Evolutionary conservation across 2,329 filamentous ascomycete species (phyloP), one percentile per base, ranked within the genome.

Genomic region (Fusarium hostae): DNA sequence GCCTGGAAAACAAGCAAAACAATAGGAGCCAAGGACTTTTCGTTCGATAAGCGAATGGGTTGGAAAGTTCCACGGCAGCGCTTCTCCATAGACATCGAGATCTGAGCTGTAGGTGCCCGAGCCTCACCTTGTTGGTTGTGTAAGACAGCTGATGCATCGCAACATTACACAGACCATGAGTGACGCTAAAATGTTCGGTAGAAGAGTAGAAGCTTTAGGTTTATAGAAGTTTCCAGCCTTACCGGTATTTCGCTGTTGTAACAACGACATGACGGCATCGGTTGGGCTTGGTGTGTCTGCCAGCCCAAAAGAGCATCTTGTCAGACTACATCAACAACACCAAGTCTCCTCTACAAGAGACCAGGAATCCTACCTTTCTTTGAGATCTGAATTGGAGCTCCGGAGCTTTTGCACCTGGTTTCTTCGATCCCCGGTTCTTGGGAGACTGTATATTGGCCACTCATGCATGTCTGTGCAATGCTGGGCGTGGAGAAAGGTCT

Each of bases 51-150:
- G 40, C 39, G 52, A 54, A 58, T 37, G 56, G n/a, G 2, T 59
- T 63, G 5, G 65, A 72, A 70, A 57, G 47, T 63, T 72, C 44
- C 40, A 66, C 39, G 54, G 57, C 44, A 61, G 39, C 44, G 43
- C 59, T 44, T 39, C 52, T 51, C 44, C 44, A 20, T 54, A 4
- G 15, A 13, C 54, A 72, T 72, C 70, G 70, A 72, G 60, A 63
- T 70, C 57, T 43, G 37, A 51, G 57, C 30, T 41, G 50, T 32
- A 24, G 35, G 32, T 51, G 48, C 52, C 30, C 34, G n/a, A 35
- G 41, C 41, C 32, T 50, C 41, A 50, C 20, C n/a, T 30, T 45
- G 52, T 41, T 62, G 50, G 47, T 22, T 13, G 18, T 59, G 51
- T 30, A 35, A 61, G 41, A 32, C 41, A 22, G 34, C 12, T 45